A percentile compares a stretch with the other conserved stretches of the same genome.
phyloP scores from a whole-genome alignment of 177 flowering plant genomes.

The Vitis hybrid region DNA sequence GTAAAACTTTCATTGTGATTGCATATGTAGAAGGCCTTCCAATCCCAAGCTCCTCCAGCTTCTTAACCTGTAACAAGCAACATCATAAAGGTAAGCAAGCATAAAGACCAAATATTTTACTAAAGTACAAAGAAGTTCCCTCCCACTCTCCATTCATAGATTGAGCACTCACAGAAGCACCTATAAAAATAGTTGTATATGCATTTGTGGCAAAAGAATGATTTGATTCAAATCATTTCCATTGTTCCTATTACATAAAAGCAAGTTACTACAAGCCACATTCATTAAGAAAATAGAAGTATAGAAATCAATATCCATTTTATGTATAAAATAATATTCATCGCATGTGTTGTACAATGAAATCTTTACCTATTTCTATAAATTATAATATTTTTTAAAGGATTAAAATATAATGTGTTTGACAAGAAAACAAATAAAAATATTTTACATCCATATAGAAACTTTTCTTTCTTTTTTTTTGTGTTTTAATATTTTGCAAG shows the following conservation, averaged over 20 bases:
- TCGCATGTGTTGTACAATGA: neutral
- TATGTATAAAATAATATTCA: neutral
- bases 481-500: neutral
- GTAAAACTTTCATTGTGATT: constrained; percentile 65
- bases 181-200: too few relatives aligned
- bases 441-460: neutral
- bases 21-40: constrained; percentile 99
- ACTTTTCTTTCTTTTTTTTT: neutral
- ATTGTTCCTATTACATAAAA: too few relatives aligned
- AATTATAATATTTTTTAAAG: neutral
- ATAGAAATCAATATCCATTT: neutral
- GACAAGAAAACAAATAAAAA: neutral
- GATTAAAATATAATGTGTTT: neutral
- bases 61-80: constrained; percentile 55
- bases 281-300: neutral
- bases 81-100: constrained; percentile 4
- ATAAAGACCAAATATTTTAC: neutral
- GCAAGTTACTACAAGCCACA: too few relatives aligned
- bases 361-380: neutral
- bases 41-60: constrained; percentile 96
- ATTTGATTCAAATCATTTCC: too few relatives aligned
- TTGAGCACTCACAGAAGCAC: too few relatives aligned
- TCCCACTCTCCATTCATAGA: neutral
- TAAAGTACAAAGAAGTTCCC: too few relatives aligned
- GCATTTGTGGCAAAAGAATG: too few relatives aligned